phyloP scores from a whole-genome alignment of 2,329 filamentous ascomycete species.

The Apiospora malaysiana region DNA sequence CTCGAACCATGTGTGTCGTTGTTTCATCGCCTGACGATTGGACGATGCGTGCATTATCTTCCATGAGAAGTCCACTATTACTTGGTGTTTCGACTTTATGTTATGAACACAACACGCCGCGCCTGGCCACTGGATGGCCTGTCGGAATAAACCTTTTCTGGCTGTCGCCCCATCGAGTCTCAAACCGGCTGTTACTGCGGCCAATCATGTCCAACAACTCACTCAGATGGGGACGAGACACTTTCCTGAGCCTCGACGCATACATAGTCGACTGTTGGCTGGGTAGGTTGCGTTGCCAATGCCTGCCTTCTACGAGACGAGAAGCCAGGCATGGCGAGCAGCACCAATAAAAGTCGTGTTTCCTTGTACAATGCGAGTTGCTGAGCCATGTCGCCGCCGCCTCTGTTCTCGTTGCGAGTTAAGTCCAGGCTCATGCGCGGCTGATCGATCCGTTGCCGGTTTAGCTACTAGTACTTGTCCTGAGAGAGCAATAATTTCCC shows the following conservation, averaged over 20 bases:
- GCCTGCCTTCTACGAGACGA: not conserved
- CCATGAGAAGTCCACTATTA: not conserved
- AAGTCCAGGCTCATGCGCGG: not conserved
- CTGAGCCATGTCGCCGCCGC: not conserved
- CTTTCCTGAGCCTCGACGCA: not conserved
- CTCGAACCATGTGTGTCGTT: slow-evolving; percentile 19
- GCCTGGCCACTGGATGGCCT: not conserved
- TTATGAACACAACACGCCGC: not conserved
- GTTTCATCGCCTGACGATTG: slow-evolving; percentile 21
- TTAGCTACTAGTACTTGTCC: not conserved
- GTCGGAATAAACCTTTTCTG: slow-evolving; percentile 4
- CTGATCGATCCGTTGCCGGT: not conserved
- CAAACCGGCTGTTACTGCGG: not conserved
- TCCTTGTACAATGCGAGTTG: not conserved
- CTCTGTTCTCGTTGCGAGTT: not conserved
- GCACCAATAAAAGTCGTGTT: not conserved
- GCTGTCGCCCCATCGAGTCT: not conserved
- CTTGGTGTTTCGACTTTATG: slow-evolving; percentile 4
- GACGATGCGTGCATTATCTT: slow-evolving; percentile 8
- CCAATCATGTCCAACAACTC: not conserved
- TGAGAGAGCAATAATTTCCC: slow-evolving; percentile 21
- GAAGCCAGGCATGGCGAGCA: not conserved
- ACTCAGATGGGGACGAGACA: not conserved
- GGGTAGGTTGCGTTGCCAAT: not conserved
- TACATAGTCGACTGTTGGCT: not conserved